Percentiles rank a stretch among this genome's conserved stretches.
phyloP scores from a whole-genome alignment of 148 eudicot genomes.

The Chenopodium quinoa region DNA sequence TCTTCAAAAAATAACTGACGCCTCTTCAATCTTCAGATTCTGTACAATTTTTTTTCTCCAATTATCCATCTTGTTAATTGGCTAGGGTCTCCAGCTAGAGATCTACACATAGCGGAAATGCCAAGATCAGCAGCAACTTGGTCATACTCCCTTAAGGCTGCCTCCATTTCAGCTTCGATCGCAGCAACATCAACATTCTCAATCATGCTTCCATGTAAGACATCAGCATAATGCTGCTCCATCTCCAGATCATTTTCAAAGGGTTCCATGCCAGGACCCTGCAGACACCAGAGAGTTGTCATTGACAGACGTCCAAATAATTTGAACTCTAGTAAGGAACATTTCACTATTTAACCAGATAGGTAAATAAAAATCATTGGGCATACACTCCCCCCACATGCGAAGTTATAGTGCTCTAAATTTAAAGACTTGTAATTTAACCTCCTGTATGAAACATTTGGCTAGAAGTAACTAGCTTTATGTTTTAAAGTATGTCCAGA shows the following conservation, averaged over 20 bases:
- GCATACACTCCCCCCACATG: neutral
- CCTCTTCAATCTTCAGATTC: conserved; percentile 22
- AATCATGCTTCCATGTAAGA: conserved; percentile 44
- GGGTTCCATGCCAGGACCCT: conserved; percentile 85
- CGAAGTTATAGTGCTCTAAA: neutral
- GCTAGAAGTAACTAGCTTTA: neutral
- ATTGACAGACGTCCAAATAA: neutral
- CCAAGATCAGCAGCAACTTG: conserved; percentile 75
- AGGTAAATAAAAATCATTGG: neutral
- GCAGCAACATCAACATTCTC: conserved; percentile 56
- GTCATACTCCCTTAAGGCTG: conserved; percentile 54
- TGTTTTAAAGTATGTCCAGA: too few species aligned
- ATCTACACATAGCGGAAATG: conserved; percentile 57
- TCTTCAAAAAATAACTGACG: neutral
- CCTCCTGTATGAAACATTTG: neutral
- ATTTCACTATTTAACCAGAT: neutral
- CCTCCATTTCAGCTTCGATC: conserved; percentile 84
- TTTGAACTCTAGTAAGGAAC: neutral
- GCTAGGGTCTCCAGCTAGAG: conserved; percentile 59
- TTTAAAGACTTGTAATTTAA: neutral
- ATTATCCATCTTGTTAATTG: conserved; percentile 77
- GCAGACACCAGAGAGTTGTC: conserved; percentile 15
- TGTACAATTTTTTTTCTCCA: conserved; percentile 62
- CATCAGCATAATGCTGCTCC: conserved; percentile 69
- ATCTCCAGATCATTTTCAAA: conserved; percentile 64